Conservation (phyloP, 73 alveolate species). For the Uronychia setigera region DNA sequence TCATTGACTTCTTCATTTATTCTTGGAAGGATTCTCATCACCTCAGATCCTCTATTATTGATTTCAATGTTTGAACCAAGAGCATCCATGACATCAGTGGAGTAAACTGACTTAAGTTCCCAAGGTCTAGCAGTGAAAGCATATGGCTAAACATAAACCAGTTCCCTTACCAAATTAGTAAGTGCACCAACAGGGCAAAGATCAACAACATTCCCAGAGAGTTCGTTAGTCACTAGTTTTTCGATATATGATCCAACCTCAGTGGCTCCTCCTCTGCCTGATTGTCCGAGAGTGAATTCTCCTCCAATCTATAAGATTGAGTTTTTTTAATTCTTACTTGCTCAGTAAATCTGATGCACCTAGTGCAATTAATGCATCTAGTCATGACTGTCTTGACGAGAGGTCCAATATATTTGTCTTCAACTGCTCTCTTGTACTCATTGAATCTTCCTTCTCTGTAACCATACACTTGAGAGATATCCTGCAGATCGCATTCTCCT, state of each 20-base stretch:
- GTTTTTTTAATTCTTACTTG: constrained; percentile 37
- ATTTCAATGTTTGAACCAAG: constrained; percentile 77
- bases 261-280: constrained; percentile 87
- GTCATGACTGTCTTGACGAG: constrained; percentile 85
- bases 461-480: constrained; percentile 87
- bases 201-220: constrained; percentile 88
- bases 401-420: constrained; percentile 92
- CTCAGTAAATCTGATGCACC: constrained; percentile 88
- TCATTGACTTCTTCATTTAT: constrained; percentile 90
- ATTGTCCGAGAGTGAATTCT: constrained; percentile 78
- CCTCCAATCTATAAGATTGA: constrained; percentile 77
- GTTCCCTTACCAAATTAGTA: constrained; percentile 59
- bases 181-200: constrained; percentile 96
- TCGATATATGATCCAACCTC: constrained; percentile 91
- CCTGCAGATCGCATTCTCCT: constrained; percentile 96
- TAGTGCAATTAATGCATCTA: constrained; percentile 94
- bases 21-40: constrained; percentile 90
- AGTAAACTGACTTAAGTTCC: constrained; percentile 85
- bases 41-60: constrained; percentile 89
- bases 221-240: constrained; percentile 84
- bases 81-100: constrained; percentile 87
- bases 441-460: constrained; percentile 77
- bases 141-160: constrained; percentile 55
- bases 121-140: constrained; percentile 90
- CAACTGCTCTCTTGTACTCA: constrained; percentile 94